Conservation (phyloP, 2,329 filamentous ascomycete species). For the Pseudogymnoascus sp. region DNA sequence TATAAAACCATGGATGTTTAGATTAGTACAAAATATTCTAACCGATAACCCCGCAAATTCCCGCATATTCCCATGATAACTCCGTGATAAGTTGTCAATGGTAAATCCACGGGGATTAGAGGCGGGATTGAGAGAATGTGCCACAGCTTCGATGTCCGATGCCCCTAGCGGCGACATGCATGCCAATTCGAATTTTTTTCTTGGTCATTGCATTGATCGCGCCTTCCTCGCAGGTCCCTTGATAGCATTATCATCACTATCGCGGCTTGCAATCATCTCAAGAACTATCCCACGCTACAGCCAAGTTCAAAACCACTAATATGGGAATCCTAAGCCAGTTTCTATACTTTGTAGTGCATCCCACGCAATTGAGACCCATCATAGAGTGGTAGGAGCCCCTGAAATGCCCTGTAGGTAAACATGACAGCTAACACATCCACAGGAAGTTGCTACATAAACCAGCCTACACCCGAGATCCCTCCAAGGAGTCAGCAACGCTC, state of each 20-base stretch:
- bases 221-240: neutral
- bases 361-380: constrained; percentile 69
- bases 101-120: neutral
- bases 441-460: constrained; percentile 98
- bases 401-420: too few species aligned
- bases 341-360: constrained; percentile 67
- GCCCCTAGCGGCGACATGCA: neutral
- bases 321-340: constrained; percentile 48
- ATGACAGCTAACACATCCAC: constrained; percentile 11
- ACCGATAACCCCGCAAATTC: neutral
- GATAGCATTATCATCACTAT: neutral
- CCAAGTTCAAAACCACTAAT: constrained; percentile 23
- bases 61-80: neutral
- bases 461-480: constrained; percentile 71
- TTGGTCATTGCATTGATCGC: neutral
- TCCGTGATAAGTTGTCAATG: neutral
- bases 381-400: constrained; percentile 66
- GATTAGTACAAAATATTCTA: too few species aligned
- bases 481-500: constrained; percentile 65
- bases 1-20: too few species aligned
- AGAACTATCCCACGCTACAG: neutral
- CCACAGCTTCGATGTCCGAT: neutral
- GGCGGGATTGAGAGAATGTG: neutral
- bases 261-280: neutral
- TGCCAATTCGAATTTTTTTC: neutral